Base-by-base conservation (phyloP, 176 grass and related monocot genomes). In the Aegilops longissima region DNA sequence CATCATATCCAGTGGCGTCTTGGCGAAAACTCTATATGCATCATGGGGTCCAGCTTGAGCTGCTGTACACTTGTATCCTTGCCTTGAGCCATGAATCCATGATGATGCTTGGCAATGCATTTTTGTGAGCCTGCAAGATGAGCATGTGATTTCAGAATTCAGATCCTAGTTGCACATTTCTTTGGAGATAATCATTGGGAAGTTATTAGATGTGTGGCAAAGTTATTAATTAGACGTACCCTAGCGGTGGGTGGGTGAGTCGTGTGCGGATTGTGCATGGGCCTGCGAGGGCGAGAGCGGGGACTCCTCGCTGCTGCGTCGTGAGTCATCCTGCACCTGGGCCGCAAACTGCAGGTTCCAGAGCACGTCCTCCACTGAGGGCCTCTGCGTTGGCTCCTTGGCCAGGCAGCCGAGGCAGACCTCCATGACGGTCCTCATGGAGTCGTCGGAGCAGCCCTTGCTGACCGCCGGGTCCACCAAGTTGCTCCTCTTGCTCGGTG, bases 321-420 rank as follows among this genome's bases (percentile, higher is more conserved):
- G 12, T 1, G 88, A 88, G 75, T 85, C 94, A 62, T 93, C 97
- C 87, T 94, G 94, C 35, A 99, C 94, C 90, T 99, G 97, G 1
- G 92, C 83, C 1, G 97, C 92, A 24, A 95, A 99, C 78, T 99
- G 97, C 80, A 99, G 92, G 83, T 94, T 96, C 97, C 94, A 97
- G 18, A 99, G 92, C 74, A 96, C 90, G 83, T 99, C 97, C 74
- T 99, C 97, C 2, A 97, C 87, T 0, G 94, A 99, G 4, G 92
- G 94, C 34, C 94, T 90, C 86, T 87, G 86, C 78, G 67, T 45
- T 14, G 90, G 83, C 82, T 99, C 92, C 86, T 96, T 93, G 73
- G 89, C 93, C 12, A 94, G 86, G 84, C 97, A 94, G 40, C 88
- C 87, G 58, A 99, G 87, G 78, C 91, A 91, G 88, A 99, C 90